Conservation (phyloP, 768 basidiomycete genomes). For the Artomyces pyxidatus region DNA sequence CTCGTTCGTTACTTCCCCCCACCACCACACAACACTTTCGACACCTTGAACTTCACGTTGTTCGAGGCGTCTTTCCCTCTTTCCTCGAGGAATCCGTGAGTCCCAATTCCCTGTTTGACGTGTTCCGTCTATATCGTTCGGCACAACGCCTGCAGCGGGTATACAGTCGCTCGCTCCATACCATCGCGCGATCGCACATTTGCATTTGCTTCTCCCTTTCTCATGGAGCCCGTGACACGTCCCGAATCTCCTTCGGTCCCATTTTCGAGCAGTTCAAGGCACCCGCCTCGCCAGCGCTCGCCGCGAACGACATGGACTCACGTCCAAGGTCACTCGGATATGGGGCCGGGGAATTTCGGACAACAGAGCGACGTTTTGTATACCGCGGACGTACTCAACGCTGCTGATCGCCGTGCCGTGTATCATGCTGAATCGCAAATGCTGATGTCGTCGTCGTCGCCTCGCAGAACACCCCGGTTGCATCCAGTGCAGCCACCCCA, state of each 20-base stretch:
- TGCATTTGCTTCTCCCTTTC: conserved; percentile 4
- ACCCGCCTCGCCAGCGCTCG: conserved; percentile 11
- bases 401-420: conserved; percentile 6
- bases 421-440: conserved; percentile 28
- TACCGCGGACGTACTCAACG: background rate
- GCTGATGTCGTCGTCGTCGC: conserved; percentile 36
- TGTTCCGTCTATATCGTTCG: conserved; percentile 14
- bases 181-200: conserved; percentile 2
- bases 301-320: conserved; percentile 16
- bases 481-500: conserved; percentile 39
- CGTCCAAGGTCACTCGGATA: conserved; percentile 11
- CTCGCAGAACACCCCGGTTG: conserved; percentile 44
- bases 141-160: conserved; percentile 7
- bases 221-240: conserved; percentile 10
- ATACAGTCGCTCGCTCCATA: conserved; percentile 9
- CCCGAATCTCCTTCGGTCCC: conserved; percentile 9
- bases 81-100: conserved; percentile 14
- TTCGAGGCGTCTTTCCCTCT: conserved; percentile 8
- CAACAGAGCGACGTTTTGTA: too few species aligned
- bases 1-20: conserved; percentile 2
- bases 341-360: background rate
- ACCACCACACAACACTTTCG: background rate
- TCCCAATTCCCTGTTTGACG: conserved; percentile 17
- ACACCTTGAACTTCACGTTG: conserved; percentile 3
- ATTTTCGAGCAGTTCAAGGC: conserved; percentile 9